These are phyloP conservation scores for Lipomyces sp. DNA, from an alignment of 805 yeast species.

Conservation along the genomic window DNA sequence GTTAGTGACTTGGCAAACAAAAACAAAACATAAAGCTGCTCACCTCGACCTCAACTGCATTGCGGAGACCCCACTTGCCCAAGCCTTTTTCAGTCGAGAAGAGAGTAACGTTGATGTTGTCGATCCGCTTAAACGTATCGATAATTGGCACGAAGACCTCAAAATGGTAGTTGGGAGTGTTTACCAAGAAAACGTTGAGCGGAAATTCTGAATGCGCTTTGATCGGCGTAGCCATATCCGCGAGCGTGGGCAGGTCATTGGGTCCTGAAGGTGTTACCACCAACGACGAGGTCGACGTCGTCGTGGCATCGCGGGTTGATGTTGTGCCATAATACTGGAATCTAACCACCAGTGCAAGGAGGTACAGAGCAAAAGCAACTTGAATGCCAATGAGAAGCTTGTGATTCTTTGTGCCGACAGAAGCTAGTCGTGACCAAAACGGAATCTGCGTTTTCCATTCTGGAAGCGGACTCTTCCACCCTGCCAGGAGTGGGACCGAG, in stretches of 20 bases:
- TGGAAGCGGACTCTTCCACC: neutral
- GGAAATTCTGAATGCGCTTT: constrained; percentile 4
- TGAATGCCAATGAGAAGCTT: constrained; percentile 13
- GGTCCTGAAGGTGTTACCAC: too few relatives aligned
- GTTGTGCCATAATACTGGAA: constrained; percentile 23
- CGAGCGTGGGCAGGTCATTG: neutral
- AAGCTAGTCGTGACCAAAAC: neutral
- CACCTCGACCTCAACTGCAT: constrained; percentile 30
- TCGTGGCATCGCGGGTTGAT: constrained; percentile 16
- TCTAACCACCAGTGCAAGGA: constrained; percentile 19
- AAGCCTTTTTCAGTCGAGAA: constrained; percentile 29
- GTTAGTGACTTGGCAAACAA: neutral
- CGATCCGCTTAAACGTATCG: constrained; percentile 8
- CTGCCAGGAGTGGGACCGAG: neutral
- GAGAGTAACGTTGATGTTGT: constrained; percentile 14
- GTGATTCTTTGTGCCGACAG: neutral
- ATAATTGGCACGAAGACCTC: constrained; percentile 21
- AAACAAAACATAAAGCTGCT: neutral
- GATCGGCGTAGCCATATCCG: neutral
- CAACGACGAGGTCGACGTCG: neutral
- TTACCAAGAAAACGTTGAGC: constrained; percentile 19
- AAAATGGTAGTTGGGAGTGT: constrained; percentile 27
- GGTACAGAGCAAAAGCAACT: constrained; percentile 18
- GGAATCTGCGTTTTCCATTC: constrained; percentile 1
- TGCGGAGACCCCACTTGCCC: constrained; percentile 32